phyloP scores from a whole-genome alignment of 169 alveolate species.

The Plasmodium gonderi region DNA sequence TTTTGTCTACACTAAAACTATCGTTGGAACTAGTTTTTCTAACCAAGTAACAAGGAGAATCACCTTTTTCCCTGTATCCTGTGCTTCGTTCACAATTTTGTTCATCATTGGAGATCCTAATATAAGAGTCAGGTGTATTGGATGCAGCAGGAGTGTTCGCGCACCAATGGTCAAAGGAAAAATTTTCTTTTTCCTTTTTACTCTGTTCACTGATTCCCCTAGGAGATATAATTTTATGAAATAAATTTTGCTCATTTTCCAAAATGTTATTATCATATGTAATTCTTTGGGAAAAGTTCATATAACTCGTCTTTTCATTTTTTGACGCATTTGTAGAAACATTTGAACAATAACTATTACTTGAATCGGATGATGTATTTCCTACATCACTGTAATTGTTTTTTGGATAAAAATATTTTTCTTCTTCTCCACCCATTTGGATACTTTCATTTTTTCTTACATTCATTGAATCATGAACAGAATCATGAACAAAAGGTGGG shows the following conservation, averaged over 20 bases:
- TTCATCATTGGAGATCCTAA: not conserved
- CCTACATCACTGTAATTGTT: not conserved
- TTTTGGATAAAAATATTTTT: too few relatives aligned
- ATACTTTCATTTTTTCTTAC: not conserved
- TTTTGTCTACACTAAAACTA: too few relatives aligned
- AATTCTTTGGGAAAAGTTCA: slow-evolving; percentile 61
- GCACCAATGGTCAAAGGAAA: not conserved
- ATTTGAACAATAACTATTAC: slow-evolving; percentile 24
- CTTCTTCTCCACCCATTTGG: not conserved
- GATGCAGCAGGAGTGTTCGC: not conserved
- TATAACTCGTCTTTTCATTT: slow-evolving; percentile 18
- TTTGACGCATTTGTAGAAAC: slow-evolving; percentile 2
- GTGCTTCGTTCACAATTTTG: not conserved
- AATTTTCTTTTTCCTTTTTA: not conserved
- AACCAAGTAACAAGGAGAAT: not conserved
- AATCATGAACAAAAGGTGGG: not conserved
- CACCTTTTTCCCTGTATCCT: not conserved
- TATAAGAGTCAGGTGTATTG: not conserved
- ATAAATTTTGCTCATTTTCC: not conserved
- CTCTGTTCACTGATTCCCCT: not conserved
- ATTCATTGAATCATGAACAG: not conserved
- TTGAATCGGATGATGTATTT: slow-evolving; percentile 1
- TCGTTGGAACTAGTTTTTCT: not conserved
- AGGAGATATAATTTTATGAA: slow-evolving; percentile 8
- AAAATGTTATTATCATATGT: slow-evolving; percentile 29